These are phyloP conservation scores for Coemansia sp. DNA, from an alignment of 192 early-diverging fungal species.

Conservation along the genomic window DNA sequence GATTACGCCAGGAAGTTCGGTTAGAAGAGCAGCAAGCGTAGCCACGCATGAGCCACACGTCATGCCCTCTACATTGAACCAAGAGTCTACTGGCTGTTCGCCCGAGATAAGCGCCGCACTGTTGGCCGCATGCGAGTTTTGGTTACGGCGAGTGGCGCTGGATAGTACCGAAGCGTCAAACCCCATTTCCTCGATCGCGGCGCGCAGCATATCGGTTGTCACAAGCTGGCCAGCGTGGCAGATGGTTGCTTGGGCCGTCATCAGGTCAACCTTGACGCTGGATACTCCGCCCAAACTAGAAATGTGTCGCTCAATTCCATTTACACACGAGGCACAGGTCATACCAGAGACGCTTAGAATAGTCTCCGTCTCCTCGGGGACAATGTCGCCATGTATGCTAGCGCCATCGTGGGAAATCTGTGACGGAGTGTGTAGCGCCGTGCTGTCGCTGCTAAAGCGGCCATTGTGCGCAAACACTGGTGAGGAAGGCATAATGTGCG, in stretches of 20 bases:
- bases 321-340: conserved; percentile 88
- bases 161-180: conserved; percentile 66
- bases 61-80: conserved; percentile 81
- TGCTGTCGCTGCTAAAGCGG: conserved; percentile 28
- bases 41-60: conserved; percentile 93
- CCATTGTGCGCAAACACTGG: neutral
- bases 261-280: conserved; percentile 65
- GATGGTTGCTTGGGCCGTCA: conserved; percentile 67
- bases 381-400: conserved; percentile 5
- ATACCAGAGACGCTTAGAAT: conserved; percentile 74
- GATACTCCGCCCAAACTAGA: conserved; percentile 55
- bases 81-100: conserved; percentile 35
- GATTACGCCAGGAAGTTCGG: conserved; percentile 64
- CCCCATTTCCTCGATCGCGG: conserved; percentile 72
- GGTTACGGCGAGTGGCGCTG: conserved; percentile 18
- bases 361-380: conserved; percentile 46
- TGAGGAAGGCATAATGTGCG: neutral
- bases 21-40: conserved; percentile 76
- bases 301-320: conserved; percentile 63
- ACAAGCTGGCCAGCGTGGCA: conserved; percentile 37
- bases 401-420: conserved; percentile 6
- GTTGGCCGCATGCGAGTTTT: conserved; percentile 8
- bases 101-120: conserved; percentile 26
- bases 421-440: conserved; percentile 18
- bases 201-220: conserved; percentile 45